Conservation (phyloP, 345 rosid genomes). For the Draba incana region DNA sequence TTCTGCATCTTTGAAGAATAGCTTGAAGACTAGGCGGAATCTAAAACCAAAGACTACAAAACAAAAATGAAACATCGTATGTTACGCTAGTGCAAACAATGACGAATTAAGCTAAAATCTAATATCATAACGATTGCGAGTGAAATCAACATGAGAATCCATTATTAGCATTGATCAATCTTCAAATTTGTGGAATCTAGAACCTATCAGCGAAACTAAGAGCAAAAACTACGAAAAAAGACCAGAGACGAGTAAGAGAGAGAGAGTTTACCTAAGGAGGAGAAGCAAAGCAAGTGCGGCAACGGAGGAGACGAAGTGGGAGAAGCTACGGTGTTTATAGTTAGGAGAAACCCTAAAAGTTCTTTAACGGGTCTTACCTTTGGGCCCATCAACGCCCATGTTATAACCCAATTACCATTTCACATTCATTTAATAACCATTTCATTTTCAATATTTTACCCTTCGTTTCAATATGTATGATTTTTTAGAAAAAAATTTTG, state of each 20-base stretch:
- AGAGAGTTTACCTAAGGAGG: conserved; percentile 33
- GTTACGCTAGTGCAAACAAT: neutral
- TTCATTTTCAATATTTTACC: no score
- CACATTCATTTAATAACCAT: no score
- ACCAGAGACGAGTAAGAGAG: no score
- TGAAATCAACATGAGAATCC: neutral
- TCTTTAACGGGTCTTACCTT: neutral
- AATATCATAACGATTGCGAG: neutral
- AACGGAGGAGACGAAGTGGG: neutral
- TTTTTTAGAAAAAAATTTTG: no score
- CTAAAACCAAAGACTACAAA: conserved; percentile 12
- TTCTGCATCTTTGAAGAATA: conserved; percentile 70
- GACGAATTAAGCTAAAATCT: neutral
- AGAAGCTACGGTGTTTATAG: conserved; percentile 19
- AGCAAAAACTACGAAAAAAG: neutral
- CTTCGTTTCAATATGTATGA: no score
- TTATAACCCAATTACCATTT: no score
- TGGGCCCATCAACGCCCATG: conserved; percentile 2
- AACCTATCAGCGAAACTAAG: neutral
- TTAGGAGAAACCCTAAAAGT: conserved; percentile 12
- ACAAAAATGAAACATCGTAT: neutral
- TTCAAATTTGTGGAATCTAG: neutral
- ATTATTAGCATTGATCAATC: neutral
- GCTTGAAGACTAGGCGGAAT: conserved; percentile 25
- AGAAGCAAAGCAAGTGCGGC: conserved; percentile 39